phyloP scores from a whole-genome alignment of 2,329 filamentous ascomycete genomes.

The Dactylellina cionopaga region DNA sequence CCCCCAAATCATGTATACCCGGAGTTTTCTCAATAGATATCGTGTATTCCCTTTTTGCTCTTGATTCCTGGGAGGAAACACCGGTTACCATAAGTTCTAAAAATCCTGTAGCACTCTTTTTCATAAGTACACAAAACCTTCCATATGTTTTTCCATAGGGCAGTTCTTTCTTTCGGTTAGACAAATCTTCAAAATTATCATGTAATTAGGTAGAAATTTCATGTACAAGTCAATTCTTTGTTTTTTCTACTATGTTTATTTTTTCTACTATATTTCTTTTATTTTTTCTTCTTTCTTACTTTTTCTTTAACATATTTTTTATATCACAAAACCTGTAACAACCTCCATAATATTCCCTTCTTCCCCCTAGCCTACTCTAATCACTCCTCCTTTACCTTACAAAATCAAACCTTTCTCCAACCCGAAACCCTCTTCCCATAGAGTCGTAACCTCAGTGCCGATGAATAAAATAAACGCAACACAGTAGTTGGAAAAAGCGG shows the following conservation, averaged over 20 bases:
- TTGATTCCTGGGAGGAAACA: constrained; percentile 11
- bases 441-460: too few species aligned
- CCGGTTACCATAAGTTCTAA: constrained; percentile 12
- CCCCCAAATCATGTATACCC: constrained; percentile 43
- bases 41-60: constrained; percentile 15
- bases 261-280: background rate
- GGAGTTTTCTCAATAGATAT: constrained; percentile 48
- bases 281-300: background rate
- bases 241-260: background rate
- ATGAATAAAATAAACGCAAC: constrained; percentile 27
- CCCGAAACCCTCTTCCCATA: too few species aligned
- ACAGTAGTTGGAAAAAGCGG: constrained; percentile 20
- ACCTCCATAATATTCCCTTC: constrained; percentile 5
- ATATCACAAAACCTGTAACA: background rate
- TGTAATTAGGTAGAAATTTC: constrained; percentile 50
- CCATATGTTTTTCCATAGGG: constrained; percentile 8
- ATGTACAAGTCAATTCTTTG: constrained; percentile 19
- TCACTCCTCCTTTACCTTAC: background rate
- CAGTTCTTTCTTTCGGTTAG: constrained; percentile 36
- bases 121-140: constrained; percentile 14
- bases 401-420: constrained; percentile 7
- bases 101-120: constrained; percentile 36
- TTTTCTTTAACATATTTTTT: background rate
- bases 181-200: constrained; percentile 20
- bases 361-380: background rate